Evolutionary conservation across 2,329 filamentous ascomycete genomes (phyloP).

Genomic region (Thelonectria blattea): DNA sequence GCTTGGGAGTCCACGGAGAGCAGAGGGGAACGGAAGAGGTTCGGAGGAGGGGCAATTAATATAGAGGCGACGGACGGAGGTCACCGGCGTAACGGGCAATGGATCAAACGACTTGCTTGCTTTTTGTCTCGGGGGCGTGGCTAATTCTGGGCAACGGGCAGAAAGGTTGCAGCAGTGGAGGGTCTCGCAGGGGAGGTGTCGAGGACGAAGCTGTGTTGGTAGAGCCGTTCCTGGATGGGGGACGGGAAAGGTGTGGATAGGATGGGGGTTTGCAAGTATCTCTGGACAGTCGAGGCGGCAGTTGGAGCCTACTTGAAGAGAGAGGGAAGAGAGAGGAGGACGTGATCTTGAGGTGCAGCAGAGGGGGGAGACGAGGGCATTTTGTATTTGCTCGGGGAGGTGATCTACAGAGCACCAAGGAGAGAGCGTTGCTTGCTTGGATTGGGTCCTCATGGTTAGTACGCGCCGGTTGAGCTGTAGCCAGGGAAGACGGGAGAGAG

Average conservation of each 20-base stretch:
- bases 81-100: slow-evolving; percentile 24
- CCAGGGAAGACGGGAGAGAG: background rate
- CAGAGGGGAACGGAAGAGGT: background rate
- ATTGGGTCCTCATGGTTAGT: background rate
- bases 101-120: slow-evolving; percentile 24
- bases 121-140: slow-evolving; percentile 12
- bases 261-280: background rate
- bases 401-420: slow-evolving; percentile 28
- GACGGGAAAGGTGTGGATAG: slow-evolving; percentile 9
- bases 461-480: background rate
- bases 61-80: slow-evolving; percentile 19
- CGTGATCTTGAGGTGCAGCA: slow-evolving; percentile 20
- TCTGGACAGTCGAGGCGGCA: slow-evolving; percentile 2
- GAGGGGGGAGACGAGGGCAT: slow-evolving; percentile 33
- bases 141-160: slow-evolving; percentile 22
- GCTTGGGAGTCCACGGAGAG: slow-evolving; percentile 7
- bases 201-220: slow-evolving; percentile 16
- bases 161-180: slow-evolving; percentile 18
- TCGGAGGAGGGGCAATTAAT: slow-evolving; percentile 22
- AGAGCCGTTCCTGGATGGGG: slow-evolving; percentile 19
- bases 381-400: slow-evolving; percentile 36
- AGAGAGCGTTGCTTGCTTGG: background rate
- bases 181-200: slow-evolving; percentile 19
- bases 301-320: slow-evolving; percentile 23
- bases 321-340: slow-evolving; percentile 23